Evolutionary conservation across 148 eudicot genomes (phyloP), one percentile per base, ranked within the genome.

Genomic region (Nepenthes mirabilis): DNA sequence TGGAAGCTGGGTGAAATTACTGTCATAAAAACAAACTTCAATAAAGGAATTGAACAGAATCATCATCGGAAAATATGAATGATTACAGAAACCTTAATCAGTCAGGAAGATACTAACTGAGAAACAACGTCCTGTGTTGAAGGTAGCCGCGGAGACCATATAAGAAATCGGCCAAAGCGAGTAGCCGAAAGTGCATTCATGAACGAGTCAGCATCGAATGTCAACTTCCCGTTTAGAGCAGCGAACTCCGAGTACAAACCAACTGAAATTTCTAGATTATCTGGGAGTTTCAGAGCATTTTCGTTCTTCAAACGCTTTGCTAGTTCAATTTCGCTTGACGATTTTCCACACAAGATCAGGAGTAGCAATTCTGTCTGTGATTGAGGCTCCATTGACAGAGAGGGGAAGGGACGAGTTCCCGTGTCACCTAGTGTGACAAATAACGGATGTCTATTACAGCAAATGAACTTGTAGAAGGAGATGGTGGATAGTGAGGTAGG

Each of bases 101-200:
- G 11, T 13, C 11, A 50, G 8, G 2, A n/a, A 43, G 13, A 32
- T 11, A 60, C 81, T 70, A 45, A 91, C 97, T 70, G 78, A 9
- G 95, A 85, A 65, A 85, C 80, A 14, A 87, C 77, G 65, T 87
- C 97, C 45, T 87, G 97, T 3, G 97, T 91, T 2, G 97, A 85
- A 23, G 82, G 67, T 68, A 87, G 65, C 54, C 79, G 74, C 6
- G 86, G 85, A 58, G 97, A 91, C 82, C 83, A 91, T 66, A 91
- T 59, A 11, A 87, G 69, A 63, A 87, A 70, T 13, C 82, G 74
- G 13, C 95, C 97, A 60, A 91, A 85, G 34, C 90, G 72, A 34
- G 66, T 55, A 6, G 95, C 81, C 7, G 72, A 58, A 40, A 91
- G 85, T 36, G 75, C 72, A 63, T 63, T 58, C 61, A 91, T 65